phyloP scores from a whole-genome alignment of 306 rosid species.

The Inga leiocalycina region DNA sequence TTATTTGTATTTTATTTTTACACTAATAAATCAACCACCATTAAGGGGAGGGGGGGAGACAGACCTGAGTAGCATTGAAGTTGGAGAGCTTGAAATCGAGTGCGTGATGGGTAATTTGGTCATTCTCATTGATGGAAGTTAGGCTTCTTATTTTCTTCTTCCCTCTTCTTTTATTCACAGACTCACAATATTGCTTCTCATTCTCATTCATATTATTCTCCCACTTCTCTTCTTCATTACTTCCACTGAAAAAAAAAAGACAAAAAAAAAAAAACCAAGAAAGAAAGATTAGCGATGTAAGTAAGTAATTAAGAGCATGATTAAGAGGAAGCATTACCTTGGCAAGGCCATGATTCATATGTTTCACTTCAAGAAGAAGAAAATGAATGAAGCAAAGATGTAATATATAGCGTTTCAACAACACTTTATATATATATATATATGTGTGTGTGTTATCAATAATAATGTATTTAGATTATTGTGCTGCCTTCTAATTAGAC shows the following conservation, averaged over 20 bases:
- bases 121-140: too few species aligned
- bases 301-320: neutral
- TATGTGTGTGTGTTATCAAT: neutral
- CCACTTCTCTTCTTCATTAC: constrained; percentile 25
- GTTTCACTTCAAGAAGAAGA: neutral
- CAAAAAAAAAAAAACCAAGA: too few species aligned
- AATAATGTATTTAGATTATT: neutral
- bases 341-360: neutral
- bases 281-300: too few species aligned
- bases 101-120: neutral
- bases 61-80: constrained; percentile 42
- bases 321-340: neutral
- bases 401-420: neutral
- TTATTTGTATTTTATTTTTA: too few species aligned
- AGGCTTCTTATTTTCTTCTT: constrained; percentile 12
- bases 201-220: constrained; percentile 13
- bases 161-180: constrained; percentile 30
- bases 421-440: neutral
- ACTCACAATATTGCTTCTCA: constrained; percentile 25
- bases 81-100: constrained; percentile 45
- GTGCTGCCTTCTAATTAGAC: neutral
- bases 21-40: neutral
- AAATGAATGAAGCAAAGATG: neutral
- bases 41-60: neutral
- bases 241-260: constrained; percentile 14